Conservation (phyloP, 2,329 filamentous ascomycete genomes). For the Fusarium sp. region DNA sequence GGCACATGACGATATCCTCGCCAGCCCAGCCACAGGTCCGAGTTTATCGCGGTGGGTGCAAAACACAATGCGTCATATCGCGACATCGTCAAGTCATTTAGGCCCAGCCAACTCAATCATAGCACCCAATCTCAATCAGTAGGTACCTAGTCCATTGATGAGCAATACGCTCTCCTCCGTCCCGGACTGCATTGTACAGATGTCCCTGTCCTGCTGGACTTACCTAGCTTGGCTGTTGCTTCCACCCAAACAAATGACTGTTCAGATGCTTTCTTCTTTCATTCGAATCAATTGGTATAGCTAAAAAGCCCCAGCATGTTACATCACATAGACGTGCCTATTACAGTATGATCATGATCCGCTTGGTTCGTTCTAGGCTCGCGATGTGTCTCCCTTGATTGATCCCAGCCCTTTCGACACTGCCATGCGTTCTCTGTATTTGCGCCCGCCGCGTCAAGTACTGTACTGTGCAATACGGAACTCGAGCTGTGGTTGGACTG, state of each 20-base stretch:
- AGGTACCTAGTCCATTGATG: not conserved
- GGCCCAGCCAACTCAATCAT: conserved; percentile 1
- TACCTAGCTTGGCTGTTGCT: conserved; percentile 1
- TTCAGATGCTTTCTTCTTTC: conserved; percentile 11
- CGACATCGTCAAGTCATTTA: not conserved
- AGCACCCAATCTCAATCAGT: not conserved
- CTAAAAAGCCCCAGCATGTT: conserved; percentile 8
- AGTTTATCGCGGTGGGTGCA: not conserved
- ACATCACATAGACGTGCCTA: conserved; percentile 24
- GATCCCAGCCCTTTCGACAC: conserved; percentile 17
- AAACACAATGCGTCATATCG: conserved; percentile 3
- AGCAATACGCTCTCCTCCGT: conserved; percentile 2
- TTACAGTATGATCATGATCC: not conserved
- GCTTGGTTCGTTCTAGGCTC: conserved; percentile 32
- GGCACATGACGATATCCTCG: conserved; percentile 16
- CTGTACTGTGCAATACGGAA: conserved; percentile 3
- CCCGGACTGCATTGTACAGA: not conserved
- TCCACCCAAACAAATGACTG: conserved; percentile 9
- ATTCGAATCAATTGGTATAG: conserved; percentile 5
- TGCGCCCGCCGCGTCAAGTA: conserved; percentile 7
- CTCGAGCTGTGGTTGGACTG: conserved; percentile 13
- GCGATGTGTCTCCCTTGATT: conserved; percentile 29
- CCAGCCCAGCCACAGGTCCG: not conserved
- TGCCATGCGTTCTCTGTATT: conserved; percentile 18
- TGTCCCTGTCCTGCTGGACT: conserved; percentile 4